Evolutionary conservation across 129 eudicot genomes (phyloP), one percentile per base, ranked within the genome.

Genomic region (Flaveria robusta): DNA sequence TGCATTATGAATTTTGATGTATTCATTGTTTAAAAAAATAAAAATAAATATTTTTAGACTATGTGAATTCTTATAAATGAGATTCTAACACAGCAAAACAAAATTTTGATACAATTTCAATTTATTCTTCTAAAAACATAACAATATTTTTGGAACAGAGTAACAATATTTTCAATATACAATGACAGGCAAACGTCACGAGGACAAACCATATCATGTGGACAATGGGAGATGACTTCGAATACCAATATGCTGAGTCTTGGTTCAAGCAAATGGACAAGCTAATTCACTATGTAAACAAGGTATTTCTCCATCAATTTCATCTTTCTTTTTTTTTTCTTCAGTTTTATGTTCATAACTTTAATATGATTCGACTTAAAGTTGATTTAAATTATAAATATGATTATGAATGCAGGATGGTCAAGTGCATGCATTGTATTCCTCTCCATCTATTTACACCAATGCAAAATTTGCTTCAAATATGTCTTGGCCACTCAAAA

Each of bases 261-360:
- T 93, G 98, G 98, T 93, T 93, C 91, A 93, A 86, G 87, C 86
- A 93, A 49, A 86, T 93, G 97, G 98, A 93, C 85, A 93, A 93
- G 76, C 83, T 93, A 67, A 90, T 93, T 74, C 92, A 93, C 83
- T 85, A 93, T 70, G 97, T 93, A 72, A 93, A 90, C 77, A 85
- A 76, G 92, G 98, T 87, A 83, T 20, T 54, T n/a, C 23, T 77
- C 12, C 14, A 79, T 71, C 64, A n/a, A 9, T 65, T 56, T 20
- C 8, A 34, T 5, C 5, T 34, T 34, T 34, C 8, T 34, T 34
- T 34, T 34, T 7, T 34, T 9, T 3, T 19, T 50, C 47, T 37
- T 7, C 7, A 59, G 31, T 11, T 14, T 49, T 12, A 20, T 31
- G 37, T 59, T 50, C 31, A 4, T 8, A 34, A 29, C 10, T 31